Evolutionary conservation across 202 grass and related monocot species (phyloP).

Genomic region (Cymbopogon flexuosus): DNA sequence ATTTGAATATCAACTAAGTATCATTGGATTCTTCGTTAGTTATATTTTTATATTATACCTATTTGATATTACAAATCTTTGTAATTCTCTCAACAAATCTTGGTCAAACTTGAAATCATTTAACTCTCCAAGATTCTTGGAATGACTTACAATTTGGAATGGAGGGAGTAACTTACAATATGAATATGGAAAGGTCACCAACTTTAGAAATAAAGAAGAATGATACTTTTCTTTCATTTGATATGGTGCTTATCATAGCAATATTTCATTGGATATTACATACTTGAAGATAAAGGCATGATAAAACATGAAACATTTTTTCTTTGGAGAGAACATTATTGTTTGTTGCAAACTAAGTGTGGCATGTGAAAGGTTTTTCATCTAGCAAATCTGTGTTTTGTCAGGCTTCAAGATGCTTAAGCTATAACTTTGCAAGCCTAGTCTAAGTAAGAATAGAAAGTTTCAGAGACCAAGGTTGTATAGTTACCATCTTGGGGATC

Average conservation of each 20-base stretch:
- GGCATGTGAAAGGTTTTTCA: not conserved
- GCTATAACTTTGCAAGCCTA: constrained; percentile 15
- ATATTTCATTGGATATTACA: not conserved
- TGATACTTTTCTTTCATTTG: not conserved
- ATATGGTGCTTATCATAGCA: constrained; percentile 9
- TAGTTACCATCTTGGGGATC: constrained; percentile 70
- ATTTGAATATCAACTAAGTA: too few relatives aligned
- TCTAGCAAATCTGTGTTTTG: not conserved
- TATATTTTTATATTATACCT: too few relatives aligned
- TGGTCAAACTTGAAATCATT: too few relatives aligned
- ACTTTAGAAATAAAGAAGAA: constrained; percentile 27
- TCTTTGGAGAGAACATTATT: constrained; percentile 1
- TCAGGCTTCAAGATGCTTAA: not conserved
- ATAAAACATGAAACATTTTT: not conserved
- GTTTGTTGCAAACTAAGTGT: not conserved
- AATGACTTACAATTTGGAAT: too few relatives aligned
- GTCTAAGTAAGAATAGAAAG: constrained; percentile 21
- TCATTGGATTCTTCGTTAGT: too few relatives aligned
- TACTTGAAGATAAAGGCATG: constrained; percentile 14
- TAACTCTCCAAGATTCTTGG: too few relatives aligned
- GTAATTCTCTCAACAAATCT: too few relatives aligned
- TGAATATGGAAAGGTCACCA: not conserved
- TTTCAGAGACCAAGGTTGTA: constrained; percentile 2
- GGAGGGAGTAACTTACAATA: not conserved
- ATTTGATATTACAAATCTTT: too few relatives aligned